A percentile compares a stretch with the other conserved stretches of the same genome.
These are phyloP conservation scores for Kodamaea lidongshanica DNA, from an alignment of 805 yeast genomes.

Conservation along the genomic window DNA sequence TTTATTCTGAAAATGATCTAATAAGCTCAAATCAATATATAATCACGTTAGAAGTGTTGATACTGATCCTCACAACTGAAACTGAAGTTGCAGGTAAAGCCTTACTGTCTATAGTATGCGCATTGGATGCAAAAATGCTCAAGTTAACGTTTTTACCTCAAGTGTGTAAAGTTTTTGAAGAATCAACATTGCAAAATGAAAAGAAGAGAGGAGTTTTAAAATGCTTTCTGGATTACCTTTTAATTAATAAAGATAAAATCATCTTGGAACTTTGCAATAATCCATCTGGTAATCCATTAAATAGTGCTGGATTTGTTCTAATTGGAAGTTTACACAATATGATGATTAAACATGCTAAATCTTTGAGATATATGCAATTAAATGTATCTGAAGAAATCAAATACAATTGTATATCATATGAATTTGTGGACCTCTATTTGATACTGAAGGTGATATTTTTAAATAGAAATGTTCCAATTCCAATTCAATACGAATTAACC, in stretches of 20 bases:
- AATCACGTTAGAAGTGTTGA: not conserved
- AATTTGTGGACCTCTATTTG: too few species aligned
- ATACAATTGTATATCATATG: too few species aligned
- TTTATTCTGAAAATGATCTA: not conserved
- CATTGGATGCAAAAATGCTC: conserved; percentile 4
- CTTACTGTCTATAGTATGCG: conserved; percentile 4
- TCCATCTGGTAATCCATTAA: too few species aligned
- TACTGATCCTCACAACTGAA: conserved; percentile 1
- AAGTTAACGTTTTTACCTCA: conserved; percentile 1
- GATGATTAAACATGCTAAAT: too few species aligned
- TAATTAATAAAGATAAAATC: conserved; percentile 4
- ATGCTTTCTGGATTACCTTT: conserved; percentile 4
- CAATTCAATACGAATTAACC: too few species aligned
- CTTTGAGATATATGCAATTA: too few species aligned
- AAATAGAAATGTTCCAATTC: too few species aligned
- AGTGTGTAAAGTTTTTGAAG: not conserved
- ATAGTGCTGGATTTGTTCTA: too few species aligned
- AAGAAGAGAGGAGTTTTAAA: conserved; percentile 1
- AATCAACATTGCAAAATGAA: not conserved
- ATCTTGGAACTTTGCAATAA: conserved; percentile 1
- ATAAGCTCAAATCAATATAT: conserved; percentile 1
- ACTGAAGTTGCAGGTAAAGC: not conserved
- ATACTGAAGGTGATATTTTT: too few species aligned
- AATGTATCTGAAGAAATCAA: too few species aligned
- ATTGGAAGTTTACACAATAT: too few species aligned